Base-by-base conservation (phyloP, 2,329 filamentous ascomycete genomes). In the Ophiobolus disseminans region DNA sequence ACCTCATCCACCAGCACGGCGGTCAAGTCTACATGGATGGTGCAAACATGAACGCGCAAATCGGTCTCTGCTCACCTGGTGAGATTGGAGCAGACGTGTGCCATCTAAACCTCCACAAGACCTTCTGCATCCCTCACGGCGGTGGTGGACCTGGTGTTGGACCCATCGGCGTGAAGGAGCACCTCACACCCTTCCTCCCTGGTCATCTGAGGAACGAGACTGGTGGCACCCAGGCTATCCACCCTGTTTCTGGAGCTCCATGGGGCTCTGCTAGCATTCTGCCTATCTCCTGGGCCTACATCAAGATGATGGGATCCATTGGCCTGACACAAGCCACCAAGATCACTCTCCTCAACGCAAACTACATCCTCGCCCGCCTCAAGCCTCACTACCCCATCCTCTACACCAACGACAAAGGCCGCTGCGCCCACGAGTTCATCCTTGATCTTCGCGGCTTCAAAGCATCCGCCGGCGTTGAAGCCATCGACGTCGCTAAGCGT, bases 21-120 rank as follows among this genome's bases (percentile, higher is more conserved):
- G 93, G 93, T 8, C 90, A 95, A 69, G 93, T 97, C 13, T 97
- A 97, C 80, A 97, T 97, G 93, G 93, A 97, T 70, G 93, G 93
- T 38, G 93, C 93, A 58, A 97, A 97, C 78, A 94, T 97, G 91
- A 97, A 97, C 70, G 93, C 93, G 14, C 93, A 97, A 75, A 97
- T 97, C 57, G 93, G 93, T 10, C 83, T 97, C 9, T 96, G 91
- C 78, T 96, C 91, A 0, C 93, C 93, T 1, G 93, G 93, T 30
- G 91, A 95, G 73, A 96, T 97, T 60, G 93, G 93, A 16, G 93
- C 93, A 22, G 93, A 97, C 71, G 92, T 97, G 30, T 97, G 93
- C 82, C 93, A 97, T 78, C 81, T 97, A 51, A 97, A 97, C 76
- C 82, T 97, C 32, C 93, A 97, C 84, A 97, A 97, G 83, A 97